These are phyloP conservation scores for Oryza australiensis DNA, from an alignment of 176 grass and related monocot genomes.

Conservation along the genomic window DNA sequence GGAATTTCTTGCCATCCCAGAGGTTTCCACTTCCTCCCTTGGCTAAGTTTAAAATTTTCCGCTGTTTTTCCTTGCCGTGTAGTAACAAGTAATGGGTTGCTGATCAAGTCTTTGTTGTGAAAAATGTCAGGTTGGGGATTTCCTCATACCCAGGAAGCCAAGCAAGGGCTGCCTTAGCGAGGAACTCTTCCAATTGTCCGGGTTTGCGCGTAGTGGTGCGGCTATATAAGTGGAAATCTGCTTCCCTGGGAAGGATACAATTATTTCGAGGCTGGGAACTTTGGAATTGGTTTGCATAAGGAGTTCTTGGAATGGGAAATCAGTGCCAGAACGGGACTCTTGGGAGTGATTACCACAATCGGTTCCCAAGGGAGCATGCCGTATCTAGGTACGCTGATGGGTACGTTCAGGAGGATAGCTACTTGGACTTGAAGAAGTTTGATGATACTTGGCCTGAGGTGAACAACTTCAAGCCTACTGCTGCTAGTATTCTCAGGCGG, in stretches of 20 bases:
- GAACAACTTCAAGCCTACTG: constrained; percentile 45
- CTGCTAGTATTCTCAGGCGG: constrained; percentile 39
- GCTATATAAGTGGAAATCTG: constrained; percentile 30
- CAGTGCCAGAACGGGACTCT: constrained; percentile 59
- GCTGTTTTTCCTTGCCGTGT: constrained; percentile 28
- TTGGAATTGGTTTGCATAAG: background rate
- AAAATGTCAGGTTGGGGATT: constrained; percentile 37
- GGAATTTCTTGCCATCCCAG: constrained; percentile 32
- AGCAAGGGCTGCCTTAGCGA: background rate
- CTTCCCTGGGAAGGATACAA: background rate
- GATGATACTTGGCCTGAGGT: constrained; percentile 52
- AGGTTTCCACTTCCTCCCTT: constrained; percentile 47
- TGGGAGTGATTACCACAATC: constrained; percentile 51
- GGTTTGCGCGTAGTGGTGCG: background rate
- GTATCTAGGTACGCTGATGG: constrained; percentile 40
- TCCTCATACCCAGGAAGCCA: constrained; percentile 14
- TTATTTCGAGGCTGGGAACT: constrained; percentile 41
- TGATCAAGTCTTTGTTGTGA: constrained; percentile 39
- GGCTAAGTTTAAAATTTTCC: background rate
- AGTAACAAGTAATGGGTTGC: constrained; percentile 26
- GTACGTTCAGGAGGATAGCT: constrained; percentile 33
- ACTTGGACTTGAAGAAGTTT: constrained; percentile 45
- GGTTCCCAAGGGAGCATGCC: constrained; percentile 15
- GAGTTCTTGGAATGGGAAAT: constrained; percentile 49
- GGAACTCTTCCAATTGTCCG: background rate